Evolutionary conservation across 495 filamentous ascomycete genomes (phyloP), one percentile per base, ranked within the genome.

Genomic region (Penicillium pulvis): DNA sequence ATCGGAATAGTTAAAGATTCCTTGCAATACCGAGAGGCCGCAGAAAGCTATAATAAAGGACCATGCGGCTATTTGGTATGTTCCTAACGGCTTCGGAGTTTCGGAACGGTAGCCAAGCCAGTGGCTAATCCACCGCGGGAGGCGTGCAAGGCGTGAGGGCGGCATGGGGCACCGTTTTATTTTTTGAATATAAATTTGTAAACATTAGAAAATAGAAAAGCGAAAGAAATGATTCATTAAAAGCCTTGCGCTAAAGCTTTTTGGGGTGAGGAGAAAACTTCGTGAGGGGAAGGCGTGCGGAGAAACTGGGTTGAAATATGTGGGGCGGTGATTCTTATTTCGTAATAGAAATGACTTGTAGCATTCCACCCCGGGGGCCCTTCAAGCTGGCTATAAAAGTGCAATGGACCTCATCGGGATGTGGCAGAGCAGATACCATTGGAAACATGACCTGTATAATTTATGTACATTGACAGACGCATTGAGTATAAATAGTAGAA

Each of bases 61-160:
- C 72, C 72, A 76, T 23, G 62, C 41, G 31, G 65, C 70, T 33
- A 66, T 24, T 43, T 57, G 55, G 42, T 66, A 75, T 53, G 39
- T 49, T 26, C 59, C 51, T 2, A 72, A 58, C 12, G 67, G 70
- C 36, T 64, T 68, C 2, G 65, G 65, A 17, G 64, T 10, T 9
- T 60, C 66, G 35, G 65, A 17, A 4, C 72, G 73, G 55, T 76
- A 73, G 55, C 73, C 73, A 8, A 76, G 62, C 73, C 73, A 75
- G 60, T 70, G 71, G 56, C 70, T 71, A 16, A 74, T 53, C 70
- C 71, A 70, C 31, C 33, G 49, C 1, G 73, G 73, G 17, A 75
- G 65, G 43, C 70, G 70, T 19, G 68, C 56, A 20, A 75, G 63
- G 11, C 67, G 67, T 3, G 64, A 63, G 26, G 41, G 12, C 47